These are phyloP conservation scores for Barnettozyma siamensis DNA, from an alignment of 805 yeast species.

Conservation along the genomic window DNA sequence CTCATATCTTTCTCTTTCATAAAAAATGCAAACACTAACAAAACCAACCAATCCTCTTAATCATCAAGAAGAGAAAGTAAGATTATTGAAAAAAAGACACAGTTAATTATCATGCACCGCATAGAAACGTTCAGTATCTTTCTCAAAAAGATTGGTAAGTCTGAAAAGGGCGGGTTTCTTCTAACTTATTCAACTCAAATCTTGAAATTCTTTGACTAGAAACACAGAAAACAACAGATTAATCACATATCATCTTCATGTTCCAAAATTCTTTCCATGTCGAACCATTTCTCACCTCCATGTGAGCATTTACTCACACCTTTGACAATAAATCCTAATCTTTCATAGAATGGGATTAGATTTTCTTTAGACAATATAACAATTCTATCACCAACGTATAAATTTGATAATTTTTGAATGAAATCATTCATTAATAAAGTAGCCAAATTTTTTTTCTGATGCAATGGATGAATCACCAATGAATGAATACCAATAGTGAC, in stretches of 20 bases:
- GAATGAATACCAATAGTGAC: slow-evolving; percentile 76
- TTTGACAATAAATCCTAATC: slow-evolving; percentile 68
- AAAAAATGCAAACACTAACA: no score
- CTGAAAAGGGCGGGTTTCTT: no score
- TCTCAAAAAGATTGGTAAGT: no score
- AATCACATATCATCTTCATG: slow-evolving; percentile 34
- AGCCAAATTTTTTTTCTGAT: slow-evolving; percentile 79
- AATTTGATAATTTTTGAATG: slow-evolving; percentile 82
- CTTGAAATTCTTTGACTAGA: no score
- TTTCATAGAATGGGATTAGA: slow-evolving; percentile 70
- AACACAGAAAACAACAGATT: no score
- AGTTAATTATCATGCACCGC: no score
- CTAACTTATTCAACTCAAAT: no score
- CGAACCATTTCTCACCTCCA: slow-evolving; percentile 60
- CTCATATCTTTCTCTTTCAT: no score
- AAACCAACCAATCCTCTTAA: no score
- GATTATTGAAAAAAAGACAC: no score
- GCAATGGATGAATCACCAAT: slow-evolving; percentile 68
- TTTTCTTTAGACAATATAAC: slow-evolving; percentile 66
- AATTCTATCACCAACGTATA: slow-evolving; percentile 75
- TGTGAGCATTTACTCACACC: slow-evolving; percentile 58
- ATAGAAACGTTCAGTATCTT: no score
- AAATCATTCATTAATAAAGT: slow-evolving; percentile 81
- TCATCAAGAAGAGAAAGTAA: no score
- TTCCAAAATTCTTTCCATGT: slow-evolving; percentile 37